These are phyloP conservation scores for Pseudodiploospora longispora DNA, from an alignment of 2,329 filamentous ascomycete species.

Conservation along the genomic window DNA sequence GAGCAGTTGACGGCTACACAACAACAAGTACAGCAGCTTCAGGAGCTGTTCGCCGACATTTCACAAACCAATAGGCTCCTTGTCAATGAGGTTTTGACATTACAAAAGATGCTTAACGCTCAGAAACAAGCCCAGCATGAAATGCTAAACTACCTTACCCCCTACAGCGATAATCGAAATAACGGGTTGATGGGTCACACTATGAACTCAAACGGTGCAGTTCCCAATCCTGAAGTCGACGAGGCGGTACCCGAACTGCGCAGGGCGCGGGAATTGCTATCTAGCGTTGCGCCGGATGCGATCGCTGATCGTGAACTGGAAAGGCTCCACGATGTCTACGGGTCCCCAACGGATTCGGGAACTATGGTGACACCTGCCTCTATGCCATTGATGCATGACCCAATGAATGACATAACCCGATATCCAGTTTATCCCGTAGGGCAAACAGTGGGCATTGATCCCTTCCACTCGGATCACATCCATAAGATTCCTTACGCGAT, in stretches of 20 bases:
- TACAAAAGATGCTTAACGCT: constrained; percentile 53
- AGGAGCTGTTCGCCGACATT: constrained; percentile 77
- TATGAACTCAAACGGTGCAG: constrained; percentile 26
- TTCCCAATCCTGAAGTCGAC: constrained; percentile 36
- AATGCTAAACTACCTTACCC: constrained; percentile 48
- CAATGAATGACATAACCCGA: constrained; percentile 45
- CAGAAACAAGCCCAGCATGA: constrained; percentile 51
- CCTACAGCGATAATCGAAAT: constrained; percentile 36
- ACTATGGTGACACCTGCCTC: constrained; percentile 31
- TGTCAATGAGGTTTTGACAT: constrained; percentile 50
- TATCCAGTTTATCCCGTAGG: constrained; percentile 85
- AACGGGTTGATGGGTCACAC: constrained; percentile 25
- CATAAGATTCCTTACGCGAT: constrained; percentile 84
- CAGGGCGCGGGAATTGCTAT: constrained; percentile 48
- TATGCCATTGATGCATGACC: constrained; percentile 43
- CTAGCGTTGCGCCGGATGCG: constrained; percentile 42
- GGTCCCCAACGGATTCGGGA: constrained; percentile 46
- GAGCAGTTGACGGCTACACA: constrained; percentile 84
- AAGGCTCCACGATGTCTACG: constrained; percentile 46
- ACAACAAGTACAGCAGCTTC: constrained; percentile 81
- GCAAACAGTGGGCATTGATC: constrained; percentile 84
- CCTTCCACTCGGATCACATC: constrained; percentile 89
- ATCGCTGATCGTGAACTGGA: constrained; percentile 48
- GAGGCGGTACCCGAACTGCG: constrained; percentile 46
- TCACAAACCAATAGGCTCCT: constrained; percentile 54